Conservation (phyloP, 2,329 filamentous ascomycete genomes). For the Pezizomycotina sp. region DNA sequence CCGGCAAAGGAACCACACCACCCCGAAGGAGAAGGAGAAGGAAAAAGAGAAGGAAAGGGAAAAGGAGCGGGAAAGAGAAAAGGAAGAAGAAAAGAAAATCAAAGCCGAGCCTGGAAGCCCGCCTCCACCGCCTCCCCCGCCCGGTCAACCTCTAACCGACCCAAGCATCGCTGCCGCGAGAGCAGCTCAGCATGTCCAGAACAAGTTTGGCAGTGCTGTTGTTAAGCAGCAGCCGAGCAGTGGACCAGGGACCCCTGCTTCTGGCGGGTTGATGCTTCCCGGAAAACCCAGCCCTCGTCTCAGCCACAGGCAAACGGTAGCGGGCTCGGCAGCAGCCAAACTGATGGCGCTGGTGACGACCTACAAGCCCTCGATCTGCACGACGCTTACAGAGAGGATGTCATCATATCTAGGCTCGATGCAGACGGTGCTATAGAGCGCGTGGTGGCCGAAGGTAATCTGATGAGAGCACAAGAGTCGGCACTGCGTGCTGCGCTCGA, state of each 20-base stretch:
- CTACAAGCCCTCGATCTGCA: conserved; percentile 24
- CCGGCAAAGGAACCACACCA: conserved; percentile 27
- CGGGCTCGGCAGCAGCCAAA: conserved; percentile 25
- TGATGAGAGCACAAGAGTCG: conserved; percentile 13
- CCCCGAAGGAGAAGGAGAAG: conserved; percentile 26
- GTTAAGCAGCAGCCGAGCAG: background rate
- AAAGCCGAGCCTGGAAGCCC: conserved; percentile 27
- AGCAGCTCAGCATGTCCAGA: conserved; percentile 23
- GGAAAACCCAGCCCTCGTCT: conserved; percentile 17
- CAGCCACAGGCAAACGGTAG: conserved; percentile 23
- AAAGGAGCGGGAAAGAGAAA: conserved; percentile 32
- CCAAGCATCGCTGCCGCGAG: conserved; percentile 23
- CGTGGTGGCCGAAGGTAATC: conserved; percentile 13
- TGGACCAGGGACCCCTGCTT: conserved; percentile 9
- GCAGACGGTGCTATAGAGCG: conserved; percentile 13
- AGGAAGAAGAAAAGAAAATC: conserved; percentile 24
- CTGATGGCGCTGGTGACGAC: conserved; percentile 19
- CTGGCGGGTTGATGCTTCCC: conserved; percentile 16
- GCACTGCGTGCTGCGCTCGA: conserved; percentile 13
- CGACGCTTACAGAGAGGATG: conserved; percentile 23
- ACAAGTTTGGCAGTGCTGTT: conserved; percentile 21
- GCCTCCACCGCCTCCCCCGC: conserved; percentile 26
- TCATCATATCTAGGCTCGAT: conserved; percentile 4
- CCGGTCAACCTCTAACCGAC: conserved; percentile 25
- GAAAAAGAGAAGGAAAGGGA: conserved; percentile 26